Evolutionary conservation across 2,329 filamentous ascomycete species (phyloP), one percentile per base, ranked within the genome.

Genomic region (Rhexocercosporidium sp.): DNA sequence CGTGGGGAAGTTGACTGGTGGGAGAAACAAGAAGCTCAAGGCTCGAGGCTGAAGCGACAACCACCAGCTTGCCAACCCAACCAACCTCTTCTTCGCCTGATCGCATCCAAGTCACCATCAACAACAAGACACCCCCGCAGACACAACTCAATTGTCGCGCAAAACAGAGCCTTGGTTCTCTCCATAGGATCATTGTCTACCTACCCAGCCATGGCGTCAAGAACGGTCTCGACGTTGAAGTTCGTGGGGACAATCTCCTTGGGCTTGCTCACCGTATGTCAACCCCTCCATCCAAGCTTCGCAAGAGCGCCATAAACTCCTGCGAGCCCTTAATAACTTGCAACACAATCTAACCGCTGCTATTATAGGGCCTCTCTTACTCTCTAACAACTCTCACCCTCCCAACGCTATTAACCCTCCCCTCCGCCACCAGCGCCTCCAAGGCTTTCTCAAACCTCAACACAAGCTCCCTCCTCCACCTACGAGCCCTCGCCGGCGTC

Each of bases 161-260:
- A 60, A 59, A 49, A 7, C 20, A 60, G 53, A 49, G 14, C 29
- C 20, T 47, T 53, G 59, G 7, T 41, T n/a, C 9, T 0, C 22
- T 22, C 16, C 29, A 25, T 14, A 27, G 22, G 34, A 47, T 27
- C 25, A 37, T 60, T 9, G 53, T 22, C 37, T 29, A 31, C 4
- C n/a, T 6, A 34, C 8, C 25, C 7, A 59, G 68, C 53, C 39
- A 92, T 93, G 87, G 84, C 88, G 74, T 88, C 86, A 74, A 88
- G 85, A 75, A 88, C 89, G 76, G 84, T 97, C 76, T 90, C 92
- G 65, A 82, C 91, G 79, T 88, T 92, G 82, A 97, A 98, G 83
- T 97, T 97, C 79, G 91, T 97, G 73, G 95, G 95, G 76, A 96
- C 93, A 61, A 88, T 97, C 72, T 95, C 92, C 75, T 86, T 97